A percentile compares a stretch with the other conserved stretches of the same genome.
phyloP scores from a whole-genome alignment of 225 moss, liverwort and hornwort genomes.

The Physcomitrellopsis africana region DNA sequence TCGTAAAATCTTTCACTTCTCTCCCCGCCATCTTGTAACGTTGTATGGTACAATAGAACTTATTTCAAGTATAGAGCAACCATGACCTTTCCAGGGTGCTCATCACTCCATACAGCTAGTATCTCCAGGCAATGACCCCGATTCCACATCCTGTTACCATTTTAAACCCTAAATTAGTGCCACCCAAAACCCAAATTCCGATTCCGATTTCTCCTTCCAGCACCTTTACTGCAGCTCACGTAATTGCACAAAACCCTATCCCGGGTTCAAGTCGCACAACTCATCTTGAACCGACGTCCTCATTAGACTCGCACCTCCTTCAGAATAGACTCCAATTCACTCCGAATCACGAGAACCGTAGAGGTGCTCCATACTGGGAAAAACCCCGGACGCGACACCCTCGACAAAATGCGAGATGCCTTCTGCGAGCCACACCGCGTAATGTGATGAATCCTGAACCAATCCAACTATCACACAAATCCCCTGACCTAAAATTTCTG shows the following conservation, averaged over 20 bases:
- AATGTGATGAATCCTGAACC: too few species aligned
- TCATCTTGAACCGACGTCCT: constrained; percentile 29
- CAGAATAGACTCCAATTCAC: constrained; percentile 36
- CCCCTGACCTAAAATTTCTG: too few species aligned
- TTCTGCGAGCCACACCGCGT: too few species aligned
- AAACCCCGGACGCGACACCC: background rate
- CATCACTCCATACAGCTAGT: constrained; percentile 18
- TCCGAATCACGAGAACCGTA: constrained; percentile 28
- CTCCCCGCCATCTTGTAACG: constrained; percentile 81
- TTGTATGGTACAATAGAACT: constrained; percentile 23
- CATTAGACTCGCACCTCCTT: constrained; percentile 31
- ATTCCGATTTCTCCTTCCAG: background rate
- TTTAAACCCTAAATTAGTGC: constrained; percentile 27
- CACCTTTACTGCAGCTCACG: constrained; percentile 17
- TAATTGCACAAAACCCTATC: constrained; percentile 47
- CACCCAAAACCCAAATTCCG: background rate
- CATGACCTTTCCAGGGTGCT: constrained; percentile 30
- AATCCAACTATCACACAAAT: too few species aligned
- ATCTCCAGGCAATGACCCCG: constrained; percentile 25
- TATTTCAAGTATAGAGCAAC: constrained; percentile 18
- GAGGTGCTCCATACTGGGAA: constrained; percentile 14
- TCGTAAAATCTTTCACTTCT: constrained; percentile 97
- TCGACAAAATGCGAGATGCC: background rate
- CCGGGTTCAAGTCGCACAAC: constrained; percentile 48
- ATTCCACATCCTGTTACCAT: constrained; percentile 33